phyloP scores from a whole-genome alignment of 768 basidiomycete species.

The Tylopilus vinaceipallidus region DNA sequence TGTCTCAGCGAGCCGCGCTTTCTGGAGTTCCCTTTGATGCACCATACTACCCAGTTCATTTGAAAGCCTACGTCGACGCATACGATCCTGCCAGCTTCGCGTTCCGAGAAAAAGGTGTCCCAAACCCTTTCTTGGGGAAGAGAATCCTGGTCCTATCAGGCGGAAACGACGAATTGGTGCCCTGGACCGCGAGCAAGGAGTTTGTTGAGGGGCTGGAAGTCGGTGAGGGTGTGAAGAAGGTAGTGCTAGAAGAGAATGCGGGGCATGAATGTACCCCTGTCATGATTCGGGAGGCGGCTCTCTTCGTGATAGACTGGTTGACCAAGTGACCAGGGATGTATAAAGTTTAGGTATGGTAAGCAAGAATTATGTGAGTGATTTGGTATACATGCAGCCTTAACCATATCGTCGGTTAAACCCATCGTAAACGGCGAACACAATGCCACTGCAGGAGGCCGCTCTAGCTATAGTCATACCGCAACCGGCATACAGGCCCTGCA shows the following conservation, averaged over 20 bases:
- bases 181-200: constrained; percentile 51
- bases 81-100: constrained; percentile 46
- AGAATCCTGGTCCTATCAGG: constrained; percentile 74
- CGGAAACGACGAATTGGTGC: constrained; percentile 61
- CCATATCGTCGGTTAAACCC: constrained; percentile 53
- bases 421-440: constrained; percentile 90
- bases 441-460: constrained; percentile 80
- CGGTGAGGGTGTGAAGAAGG: constrained; percentile 56
- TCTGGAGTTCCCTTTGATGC: constrained; percentile 43
- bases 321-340: constrained; percentile 5
- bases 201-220: constrained; percentile 59
- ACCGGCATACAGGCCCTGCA: constrained; percentile 81
- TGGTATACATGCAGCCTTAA: background rate
- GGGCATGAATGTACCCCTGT: constrained; percentile 61
- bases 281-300: constrained; percentile 53
- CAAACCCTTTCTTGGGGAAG: constrained; percentile 68
- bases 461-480: constrained; percentile 85
- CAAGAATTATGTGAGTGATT: background rate
- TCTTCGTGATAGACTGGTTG: constrained; percentile 29
- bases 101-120: constrained; percentile 35
- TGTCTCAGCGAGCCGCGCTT: constrained; percentile 51
- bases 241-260: constrained; percentile 50
- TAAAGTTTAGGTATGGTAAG: too few species aligned
- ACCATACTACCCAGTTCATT: constrained; percentile 56
- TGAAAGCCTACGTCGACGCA: constrained; percentile 45